Percentiles rank a stretch among this genome's conserved stretches.
Evolutionary conservation across 129 eudicot species (phyloP).

Genomic region (Escallonia herrerae): DNA sequence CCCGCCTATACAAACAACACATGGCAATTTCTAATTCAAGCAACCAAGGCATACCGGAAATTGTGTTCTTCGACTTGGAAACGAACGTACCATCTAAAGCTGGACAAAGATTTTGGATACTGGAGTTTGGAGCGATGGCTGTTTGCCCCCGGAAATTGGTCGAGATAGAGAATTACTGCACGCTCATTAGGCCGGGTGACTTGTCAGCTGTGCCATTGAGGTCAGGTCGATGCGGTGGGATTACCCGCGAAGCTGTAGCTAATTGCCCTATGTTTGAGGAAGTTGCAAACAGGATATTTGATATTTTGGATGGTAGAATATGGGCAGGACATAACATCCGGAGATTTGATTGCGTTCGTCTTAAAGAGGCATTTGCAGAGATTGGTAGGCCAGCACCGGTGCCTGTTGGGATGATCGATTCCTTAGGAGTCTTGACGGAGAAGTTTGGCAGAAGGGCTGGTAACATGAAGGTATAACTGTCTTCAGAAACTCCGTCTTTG

Average conservation of each 20-base stretch:
- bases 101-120: conserved; percentile 56
- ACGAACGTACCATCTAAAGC: conserved; percentile 70
- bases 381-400: conserved; percentile 66
- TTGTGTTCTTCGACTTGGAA: conserved; percentile 89
- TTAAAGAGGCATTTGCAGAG: conserved; percentile 68
- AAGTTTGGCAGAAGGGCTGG: conserved; percentile 97
- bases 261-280: conserved; percentile 64
- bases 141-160: conserved; percentile 71
- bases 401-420: conserved; percentile 79
- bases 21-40: conserved; percentile 28
- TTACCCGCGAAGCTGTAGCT: conserved; percentile 52
- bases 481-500: too few relatives aligned
- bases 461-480: conserved; percentile 60
- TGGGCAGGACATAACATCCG: conserved; percentile 98
- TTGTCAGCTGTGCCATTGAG: conserved; percentile 51
- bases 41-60: conserved; percentile 23
- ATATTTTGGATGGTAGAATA: conserved; percentile 67
- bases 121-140: conserved; percentile 89
- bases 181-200: conserved; percentile 75
- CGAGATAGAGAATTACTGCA: conserved; percentile 76
- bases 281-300: conserved; percentile 68
- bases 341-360: conserved; percentile 79
- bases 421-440: conserved; percentile 65
- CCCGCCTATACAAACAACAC: conserved; percentile 9
- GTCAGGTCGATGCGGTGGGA: conserved; percentile 63